A percentile compares a stretch with the other conserved stretches of the same genome.
Conservation (phyloP, 2,329 filamentous ascomycete species). For the Emmonsiellopsis sp. region DNA sequence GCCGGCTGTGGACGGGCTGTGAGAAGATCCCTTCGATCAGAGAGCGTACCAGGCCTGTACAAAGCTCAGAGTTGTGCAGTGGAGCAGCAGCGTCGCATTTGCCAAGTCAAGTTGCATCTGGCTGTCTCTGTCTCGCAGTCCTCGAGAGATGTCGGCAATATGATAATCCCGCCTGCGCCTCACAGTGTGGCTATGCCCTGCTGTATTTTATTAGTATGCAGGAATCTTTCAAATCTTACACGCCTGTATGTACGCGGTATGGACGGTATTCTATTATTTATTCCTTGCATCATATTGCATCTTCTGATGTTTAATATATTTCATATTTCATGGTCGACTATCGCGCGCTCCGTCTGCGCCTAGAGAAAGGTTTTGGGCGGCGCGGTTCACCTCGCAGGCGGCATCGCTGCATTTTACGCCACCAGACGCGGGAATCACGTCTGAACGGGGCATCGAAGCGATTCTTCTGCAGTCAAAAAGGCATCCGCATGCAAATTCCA, state of each 20-base stretch:
- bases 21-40: background rate
- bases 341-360: background rate
- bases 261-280: background rate
- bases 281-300: too few species aligned
- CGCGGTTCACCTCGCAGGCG: too few species aligned
- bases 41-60: too few species aligned
- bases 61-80: too few species aligned
- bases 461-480: background rate
- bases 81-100: background rate
- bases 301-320: background rate
- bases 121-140: background rate
- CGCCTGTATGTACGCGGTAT: background rate
- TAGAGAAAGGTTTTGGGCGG: background rate
- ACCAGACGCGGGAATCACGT: too few species aligned
- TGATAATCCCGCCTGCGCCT: slow-evolving; percentile 1
- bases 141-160: background rate
- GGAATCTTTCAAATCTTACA: slow-evolving; percentile 1
- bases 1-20: background rate
- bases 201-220: background rate
- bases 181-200: background rate
- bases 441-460: background rate
- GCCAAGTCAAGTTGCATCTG: background rate
- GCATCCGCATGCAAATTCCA: background rate
- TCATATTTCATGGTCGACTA: background rate
- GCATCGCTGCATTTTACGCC: too few species aligned